Evolutionary conservation across 2,329 filamentous ascomycete species (phyloP), one percentile per base, ranked within the genome.

Genomic region (Colletotrichum nymphaeae): DNA sequence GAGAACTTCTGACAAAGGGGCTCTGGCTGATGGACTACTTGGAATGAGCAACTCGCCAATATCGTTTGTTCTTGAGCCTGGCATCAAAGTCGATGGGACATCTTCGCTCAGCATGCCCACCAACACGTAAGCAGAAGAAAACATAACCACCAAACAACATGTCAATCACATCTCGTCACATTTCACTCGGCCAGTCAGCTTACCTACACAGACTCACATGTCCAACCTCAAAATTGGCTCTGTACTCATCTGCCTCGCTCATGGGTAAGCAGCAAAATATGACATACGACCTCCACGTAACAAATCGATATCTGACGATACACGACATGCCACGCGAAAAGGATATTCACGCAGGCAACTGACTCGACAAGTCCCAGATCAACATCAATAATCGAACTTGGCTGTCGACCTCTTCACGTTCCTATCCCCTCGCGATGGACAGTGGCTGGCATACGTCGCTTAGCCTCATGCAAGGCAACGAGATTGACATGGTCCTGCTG

Each of bases 161-260:
- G 42, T 49, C 19, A 49, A 49, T n/a, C 42, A 19, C 19, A 4
- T 49, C 19, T 8, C 42, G 19, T 49, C 42, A 49, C 19, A 49
- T 22, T 49, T 49, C 8, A 49, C 42, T 49, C 19, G 42, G 42
- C 42, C 42, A 49, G 19, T 49, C 42, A 49, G 42, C 42, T 49
- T 49, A 49, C 42, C 42, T 49, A 9, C 19, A 22, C 42, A 49
- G 7, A 49, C 42, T 49, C 19, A 49, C 58, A 85, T 16, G 84
- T 83, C 12, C 22, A 16, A 30, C 42, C 9, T 22, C 42, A 49
- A 22, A 4, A 9, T 19, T 49, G 8, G 9, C 4, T 49, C 37
- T 42, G 16, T 42, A 22, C 42, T 49, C 19, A 22, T 19, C 8
- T 49, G 42, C 8, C 7, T 49, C 42, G 19, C 19, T 2, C 7